Conservation (phyloP, 2,329 filamentous ascomycete genomes). For the Alternaria brassicicola region DNA sequence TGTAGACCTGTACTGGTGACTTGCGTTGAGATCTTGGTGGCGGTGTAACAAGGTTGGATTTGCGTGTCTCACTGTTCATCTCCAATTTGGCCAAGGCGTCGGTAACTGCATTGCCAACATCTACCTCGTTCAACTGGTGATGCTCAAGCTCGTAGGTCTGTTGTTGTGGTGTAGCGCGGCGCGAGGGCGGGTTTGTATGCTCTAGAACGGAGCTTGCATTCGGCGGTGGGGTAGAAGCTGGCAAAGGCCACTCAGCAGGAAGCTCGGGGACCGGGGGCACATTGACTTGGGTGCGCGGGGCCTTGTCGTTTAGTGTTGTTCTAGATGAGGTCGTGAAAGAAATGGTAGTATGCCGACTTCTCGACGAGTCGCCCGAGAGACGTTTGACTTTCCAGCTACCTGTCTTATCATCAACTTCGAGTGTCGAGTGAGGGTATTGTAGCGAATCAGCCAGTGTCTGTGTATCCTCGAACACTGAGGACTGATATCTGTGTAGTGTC, state of each 20-base stretch:
- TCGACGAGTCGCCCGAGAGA: conserved; percentile 23
- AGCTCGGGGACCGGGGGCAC: conserved; percentile 37
- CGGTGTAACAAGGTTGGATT: conserved; percentile 4
- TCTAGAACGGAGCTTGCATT: conserved; percentile 19
- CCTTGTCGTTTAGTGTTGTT: conserved; percentile 26
- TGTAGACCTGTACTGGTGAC: background rate
- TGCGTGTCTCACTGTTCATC: conserved; percentile 21
- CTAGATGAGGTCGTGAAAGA: conserved; percentile 20
- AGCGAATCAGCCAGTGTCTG: conserved; percentile 44
- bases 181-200: conserved; percentile 16
- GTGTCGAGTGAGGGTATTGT: conserved; percentile 38
- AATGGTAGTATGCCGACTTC: conserved; percentile 16
- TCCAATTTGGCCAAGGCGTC: conserved; percentile 30
- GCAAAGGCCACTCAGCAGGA: conserved; percentile 35
- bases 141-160: conserved; percentile 22
- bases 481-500: conserved; percentile 38
- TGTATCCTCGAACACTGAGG: conserved; percentile 41
- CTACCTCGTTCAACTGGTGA: conserved; percentile 26
- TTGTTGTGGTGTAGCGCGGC: conserved; percentile 11
- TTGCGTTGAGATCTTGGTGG: conserved; percentile 3
- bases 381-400: conserved; percentile 44
- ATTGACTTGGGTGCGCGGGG: conserved; percentile 18
- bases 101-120: conserved; percentile 26
- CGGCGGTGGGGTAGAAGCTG: conserved; percentile 23
- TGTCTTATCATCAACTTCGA: conserved; percentile 40